A percentile compares a stretch with the other conserved stretches of the same genome.
Conservation (phyloP, 129 eudicot species). For the Mikania micrantha region DNA sequence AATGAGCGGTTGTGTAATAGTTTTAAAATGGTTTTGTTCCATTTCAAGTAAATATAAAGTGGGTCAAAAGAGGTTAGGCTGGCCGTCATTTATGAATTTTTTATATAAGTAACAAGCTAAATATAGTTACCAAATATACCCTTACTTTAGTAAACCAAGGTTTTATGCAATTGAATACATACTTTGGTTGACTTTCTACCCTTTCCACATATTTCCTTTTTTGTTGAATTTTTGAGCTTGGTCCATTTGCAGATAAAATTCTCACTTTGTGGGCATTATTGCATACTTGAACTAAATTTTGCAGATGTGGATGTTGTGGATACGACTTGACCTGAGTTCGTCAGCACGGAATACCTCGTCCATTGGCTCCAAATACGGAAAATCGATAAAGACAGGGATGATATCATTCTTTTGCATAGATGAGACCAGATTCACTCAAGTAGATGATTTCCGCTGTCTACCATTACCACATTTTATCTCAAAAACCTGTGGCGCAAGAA, state of each 20-base stretch:
- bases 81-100: not conserved
- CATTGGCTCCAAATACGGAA: conserved; percentile 81
- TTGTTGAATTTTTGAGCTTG: not conserved
- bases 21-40: too few relatives aligned
- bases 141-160: not conserved
- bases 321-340: conserved; percentile 73
- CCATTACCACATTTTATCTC: conserved; percentile 54
- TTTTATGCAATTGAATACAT: not conserved
- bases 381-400: conserved; percentile 75
- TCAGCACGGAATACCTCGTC: conserved; percentile 73
- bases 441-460: conserved; percentile 51
- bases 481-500: conserved; percentile 56
- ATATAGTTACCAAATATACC: not conserved
- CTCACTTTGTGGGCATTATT: not conserved
- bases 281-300: not conserved
- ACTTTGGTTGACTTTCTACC: not conserved
- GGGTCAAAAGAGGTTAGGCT: not conserved
- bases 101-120: not conserved
- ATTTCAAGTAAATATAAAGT: not conserved
- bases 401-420: conserved; percentile 69
- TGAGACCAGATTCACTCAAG: conserved; percentile 72
- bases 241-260: too few relatives aligned
- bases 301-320: conserved; percentile 93
- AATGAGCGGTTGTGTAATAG: too few relatives aligned
- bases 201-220: not conserved